Evolutionary conservation across 805 yeast genomes (phyloP).

Genomic region (Suhomyces sp.): DNA sequence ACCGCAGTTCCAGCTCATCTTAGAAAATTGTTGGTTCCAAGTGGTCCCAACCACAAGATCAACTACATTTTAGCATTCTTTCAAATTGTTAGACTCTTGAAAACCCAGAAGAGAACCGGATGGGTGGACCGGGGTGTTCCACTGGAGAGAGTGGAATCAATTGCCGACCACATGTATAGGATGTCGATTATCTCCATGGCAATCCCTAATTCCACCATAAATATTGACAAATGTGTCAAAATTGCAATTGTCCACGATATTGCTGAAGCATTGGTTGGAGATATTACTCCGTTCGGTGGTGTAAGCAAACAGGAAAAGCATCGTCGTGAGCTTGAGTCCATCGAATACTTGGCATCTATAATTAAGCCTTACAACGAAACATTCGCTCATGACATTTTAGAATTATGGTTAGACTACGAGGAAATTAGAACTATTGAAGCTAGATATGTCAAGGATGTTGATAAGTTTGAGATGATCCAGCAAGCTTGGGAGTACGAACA

Average conservation of each 20-base stretch:
- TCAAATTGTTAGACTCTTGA: constrained; percentile 69
- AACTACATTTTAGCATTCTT: constrained; percentile 57
- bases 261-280: constrained; percentile 93
- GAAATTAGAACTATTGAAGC: constrained; percentile 80
- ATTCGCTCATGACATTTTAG: constrained; percentile 64
- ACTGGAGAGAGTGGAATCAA: constrained; percentile 59
- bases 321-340: constrained; percentile 72
- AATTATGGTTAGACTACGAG: constrained; percentile 88
- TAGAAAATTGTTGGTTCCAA: constrained; percentile 33
- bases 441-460: constrained; percentile 87
- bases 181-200: constrained; percentile 83
- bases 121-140: constrained; percentile 74
- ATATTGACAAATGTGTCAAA: constrained; percentile 70
- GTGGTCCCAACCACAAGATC: constrained; percentile 20
- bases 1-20: constrained; percentile 50
- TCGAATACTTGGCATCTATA: constrained; percentile 60
- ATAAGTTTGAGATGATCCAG: constrained; percentile 82
- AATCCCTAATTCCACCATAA: constrained; percentile 52
- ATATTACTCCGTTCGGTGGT: constrained; percentile 75
- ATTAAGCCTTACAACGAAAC: constrained; percentile 61
- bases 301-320: constrained; percentile 81
- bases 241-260: constrained; percentile 91
- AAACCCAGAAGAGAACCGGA: constrained; percentile 85
- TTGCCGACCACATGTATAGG: constrained; percentile 95
- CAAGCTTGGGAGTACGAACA: constrained; percentile 86